Evolutionary conservation across 1,284 basidiomycete species (phyloP), one percentile per base, ranked within the genome.

Genomic region (Rhodotorula sp.): DNA sequence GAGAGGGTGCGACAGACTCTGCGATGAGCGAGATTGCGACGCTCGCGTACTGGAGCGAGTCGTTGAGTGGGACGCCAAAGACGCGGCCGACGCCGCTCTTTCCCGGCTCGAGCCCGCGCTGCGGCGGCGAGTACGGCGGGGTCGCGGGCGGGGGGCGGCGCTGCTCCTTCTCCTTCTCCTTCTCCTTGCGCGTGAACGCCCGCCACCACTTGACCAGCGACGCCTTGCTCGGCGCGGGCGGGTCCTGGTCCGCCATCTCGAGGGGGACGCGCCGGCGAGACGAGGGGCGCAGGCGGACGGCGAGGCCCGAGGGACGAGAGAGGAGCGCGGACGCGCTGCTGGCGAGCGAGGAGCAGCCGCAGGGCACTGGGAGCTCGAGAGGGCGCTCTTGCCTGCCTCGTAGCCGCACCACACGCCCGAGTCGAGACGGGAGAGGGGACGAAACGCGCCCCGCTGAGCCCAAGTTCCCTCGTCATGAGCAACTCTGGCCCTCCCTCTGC

Each of bases 11-110:
- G 50, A 69, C 64, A 34, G 59, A 88, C 25, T 89, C 85, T 69
- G 90, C 91, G 22, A 91, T 89, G n/a, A 95, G 95, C 29, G 91
- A 93, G 81, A 99, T 97, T 80, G 96, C 93, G 1, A 97, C 94
- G 78, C 88, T 91, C 32, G 96, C 95, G 81, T 91, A 91, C 78
- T 87, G 87, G 78, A 98, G 85, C 67, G 90, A 91, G 79, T 94
- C 90, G 73, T 87, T 87, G 75, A 98, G 87, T 10, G 92, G 89
- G 69, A 88, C 90, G 22, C 91, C 92, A 81, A 99, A 98, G 51
- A 98, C 92, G 29, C 71, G 55, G 7, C 66, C 71, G 32, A 56
- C 46, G 39, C 75, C 73, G 55, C 66, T 64, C 59, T 61, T 57
- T 17, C 69, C 69, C 10, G 41, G 51, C 37, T 66, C 63, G 27